Conservation (phyloP, 1,284 basidiomycete species). For the Inonotus obliquus region DNA sequence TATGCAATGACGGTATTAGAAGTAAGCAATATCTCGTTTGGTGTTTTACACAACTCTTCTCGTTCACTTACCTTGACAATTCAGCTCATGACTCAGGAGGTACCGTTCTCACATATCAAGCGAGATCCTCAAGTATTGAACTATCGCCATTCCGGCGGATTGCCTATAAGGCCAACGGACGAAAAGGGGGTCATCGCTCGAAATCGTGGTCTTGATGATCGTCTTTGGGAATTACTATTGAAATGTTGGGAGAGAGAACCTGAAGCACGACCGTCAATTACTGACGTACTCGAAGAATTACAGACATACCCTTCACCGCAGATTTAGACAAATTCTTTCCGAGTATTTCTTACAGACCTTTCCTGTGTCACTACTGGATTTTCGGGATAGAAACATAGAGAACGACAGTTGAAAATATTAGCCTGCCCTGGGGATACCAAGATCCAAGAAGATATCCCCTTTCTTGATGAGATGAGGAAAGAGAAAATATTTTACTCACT, state of each 20-base stretch:
- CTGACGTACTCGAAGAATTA: background rate
- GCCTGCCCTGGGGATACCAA: too few relatives aligned
- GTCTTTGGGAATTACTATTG: conserved; percentile 8
- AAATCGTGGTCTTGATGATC: conserved; percentile 7
- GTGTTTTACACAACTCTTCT: background rate
- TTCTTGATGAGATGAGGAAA: too few relatives aligned
- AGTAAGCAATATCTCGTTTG: conserved; percentile 28
- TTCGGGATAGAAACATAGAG: too few relatives aligned
- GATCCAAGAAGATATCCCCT: too few relatives aligned
- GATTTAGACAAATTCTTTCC: too few relatives aligned
- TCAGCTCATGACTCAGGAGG: conserved; percentile 48
- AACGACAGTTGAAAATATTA: too few relatives aligned
- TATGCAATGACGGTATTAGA: conserved; percentile 53
- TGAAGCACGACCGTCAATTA: background rate
- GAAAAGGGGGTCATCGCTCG: background rate
- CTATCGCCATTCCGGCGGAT: conserved; percentile 35
- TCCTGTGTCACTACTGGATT: too few relatives aligned
- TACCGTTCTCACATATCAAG: conserved; percentile 44
- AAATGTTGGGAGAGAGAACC: conserved; percentile 8
- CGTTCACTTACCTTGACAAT: background rate
- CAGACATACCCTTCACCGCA: too few relatives aligned
- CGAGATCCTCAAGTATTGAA: conserved; percentile 48
- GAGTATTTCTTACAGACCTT: too few relatives aligned
- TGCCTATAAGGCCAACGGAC: conserved; percentile 27
- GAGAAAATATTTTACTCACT: too few relatives aligned